Evolutionary conservation across 106 monocot genomes (phyloP).

Genomic region (Dioscorea zingiberensis): DNA sequence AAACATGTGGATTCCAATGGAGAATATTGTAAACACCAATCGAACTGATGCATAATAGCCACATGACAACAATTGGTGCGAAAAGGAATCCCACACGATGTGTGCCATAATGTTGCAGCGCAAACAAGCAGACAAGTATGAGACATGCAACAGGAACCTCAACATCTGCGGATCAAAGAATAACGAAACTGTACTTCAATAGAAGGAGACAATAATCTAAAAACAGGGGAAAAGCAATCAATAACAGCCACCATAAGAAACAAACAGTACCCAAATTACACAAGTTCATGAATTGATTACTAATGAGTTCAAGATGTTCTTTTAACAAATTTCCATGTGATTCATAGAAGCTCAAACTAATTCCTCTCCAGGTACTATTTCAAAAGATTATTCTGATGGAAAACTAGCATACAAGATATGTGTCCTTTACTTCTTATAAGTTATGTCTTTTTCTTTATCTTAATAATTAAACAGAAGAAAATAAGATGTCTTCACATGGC

Average conservation of each 20-base stretch:
- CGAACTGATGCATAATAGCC: constrained; percentile 87
- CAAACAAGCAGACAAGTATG: constrained; percentile 72
- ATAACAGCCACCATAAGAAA: not conserved
- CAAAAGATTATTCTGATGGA: too few relatives aligned
- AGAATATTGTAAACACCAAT: constrained; percentile 91
- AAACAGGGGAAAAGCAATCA: not conserved
- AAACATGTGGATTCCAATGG: constrained; percentile 82
- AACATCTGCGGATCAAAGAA: constrained; percentile 48
- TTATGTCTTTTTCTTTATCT: too few relatives aligned
- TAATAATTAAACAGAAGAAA: too few relatives aligned
- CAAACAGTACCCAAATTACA: too few relatives aligned
- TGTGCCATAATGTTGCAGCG: constrained; percentile 90
- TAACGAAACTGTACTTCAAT: not conserved
- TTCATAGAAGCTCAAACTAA: too few relatives aligned
- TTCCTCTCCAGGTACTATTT: too few relatives aligned
- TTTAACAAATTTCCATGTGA: too few relatives aligned
- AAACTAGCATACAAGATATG: too few relatives aligned
- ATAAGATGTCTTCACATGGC: too few relatives aligned
- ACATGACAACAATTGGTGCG: constrained; percentile 80
- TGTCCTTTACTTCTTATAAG: too few relatives aligned
- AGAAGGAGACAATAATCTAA: not conserved
- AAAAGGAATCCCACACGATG: constrained; percentile 89
- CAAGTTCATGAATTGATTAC: too few relatives aligned
- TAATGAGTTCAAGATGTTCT: too few relatives aligned
- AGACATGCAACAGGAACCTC: constrained; percentile 85